A percentile compares a stretch with the other conserved stretches of the same genome.
phyloP scores from a whole-genome alignment of 441 rosid species.

The Adansonia grandidieri region DNA sequence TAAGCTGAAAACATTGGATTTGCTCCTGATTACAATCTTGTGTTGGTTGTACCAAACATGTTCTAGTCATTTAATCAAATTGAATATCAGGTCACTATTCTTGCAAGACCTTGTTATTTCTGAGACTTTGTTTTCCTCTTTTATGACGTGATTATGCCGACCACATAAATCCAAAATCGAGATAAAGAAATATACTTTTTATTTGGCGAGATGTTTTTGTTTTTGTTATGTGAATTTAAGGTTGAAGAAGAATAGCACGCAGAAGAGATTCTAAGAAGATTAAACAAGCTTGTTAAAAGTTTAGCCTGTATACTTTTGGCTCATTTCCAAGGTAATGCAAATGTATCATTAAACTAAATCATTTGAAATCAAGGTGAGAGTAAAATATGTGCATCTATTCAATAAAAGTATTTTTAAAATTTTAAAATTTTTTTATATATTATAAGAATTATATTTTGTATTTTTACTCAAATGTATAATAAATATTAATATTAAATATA shows the following conservation, averaged over 20 bases:
- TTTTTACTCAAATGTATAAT: too few species aligned
- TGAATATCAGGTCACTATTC: conserved; percentile 1
- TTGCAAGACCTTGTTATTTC: background rate
- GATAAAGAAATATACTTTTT: background rate
- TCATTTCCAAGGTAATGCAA: background rate
- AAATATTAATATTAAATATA: too few species aligned
- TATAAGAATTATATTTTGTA: too few species aligned
- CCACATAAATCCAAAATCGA: background rate
- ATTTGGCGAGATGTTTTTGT: background rate
- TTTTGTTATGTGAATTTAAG: background rate
- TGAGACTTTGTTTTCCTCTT: background rate
- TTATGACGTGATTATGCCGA: background rate
- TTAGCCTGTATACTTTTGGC: background rate
- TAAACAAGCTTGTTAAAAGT: background rate
- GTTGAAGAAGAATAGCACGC: background rate
- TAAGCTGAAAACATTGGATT: conserved; percentile 16
- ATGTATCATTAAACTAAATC: too few species aligned
- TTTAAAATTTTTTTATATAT: too few species aligned
- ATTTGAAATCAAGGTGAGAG: too few species aligned
- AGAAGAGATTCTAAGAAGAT: background rate
- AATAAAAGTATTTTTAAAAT: too few species aligned
- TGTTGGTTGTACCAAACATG: conserved; percentile 17
- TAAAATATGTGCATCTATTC: too few species aligned
- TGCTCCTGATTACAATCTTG: background rate
- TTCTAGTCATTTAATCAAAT: conserved; percentile 9